Evolutionary conservation across 768 basidiomycete species (phyloP), one percentile per base, ranked within the genome.

Genomic region (Leccinellum luteum): DNA sequence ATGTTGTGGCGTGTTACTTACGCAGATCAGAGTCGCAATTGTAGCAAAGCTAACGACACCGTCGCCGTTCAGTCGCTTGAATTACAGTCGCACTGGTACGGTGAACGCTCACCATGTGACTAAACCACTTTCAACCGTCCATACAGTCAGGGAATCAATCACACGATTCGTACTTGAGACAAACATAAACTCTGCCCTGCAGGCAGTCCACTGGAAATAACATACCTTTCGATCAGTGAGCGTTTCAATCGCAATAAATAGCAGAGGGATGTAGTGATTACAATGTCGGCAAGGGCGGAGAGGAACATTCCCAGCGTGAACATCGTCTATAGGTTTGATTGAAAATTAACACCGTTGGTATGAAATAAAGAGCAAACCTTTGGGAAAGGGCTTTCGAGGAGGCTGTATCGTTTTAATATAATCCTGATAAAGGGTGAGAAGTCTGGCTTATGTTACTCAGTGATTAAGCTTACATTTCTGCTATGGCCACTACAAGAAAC

Each of bases 301-400:
- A 83, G 70, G 1, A 73, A 64, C 2, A 83, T 67, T 10, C 81
- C 81, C 0, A 73, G 63, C 2, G 81, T 81, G 59, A 81, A 79
- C 8, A 75, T 62, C 72, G 75, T 77, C 79, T 83, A 44, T 7
- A 8, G 23, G 4, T 23, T 35, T n/a, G 28, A 34, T 57, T 32
- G 53, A 31, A 6, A 15, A 55, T 8, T 19, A 14, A 1, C 7
- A 12, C 19, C 14, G 10, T 28, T 8, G 30, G 21, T 7, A 23
- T 8, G 28, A 50, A 51, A 38, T 12, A 13, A 30, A 3, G n/a
- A 43, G 38, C 57, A 10, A 47, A 66, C 55, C 45, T 51, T 60
- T 47, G 62, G 52, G 23, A 57, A 69, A 9, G 50, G 28, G 6
- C 12, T 12, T 1, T 19, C 32, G 32, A 67, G 67, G 27, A 27